These are phyloP conservation scores for Trametes meyenii DNA, from an alignment of 768 basidiomycete genomes.

Conservation along the genomic window DNA sequence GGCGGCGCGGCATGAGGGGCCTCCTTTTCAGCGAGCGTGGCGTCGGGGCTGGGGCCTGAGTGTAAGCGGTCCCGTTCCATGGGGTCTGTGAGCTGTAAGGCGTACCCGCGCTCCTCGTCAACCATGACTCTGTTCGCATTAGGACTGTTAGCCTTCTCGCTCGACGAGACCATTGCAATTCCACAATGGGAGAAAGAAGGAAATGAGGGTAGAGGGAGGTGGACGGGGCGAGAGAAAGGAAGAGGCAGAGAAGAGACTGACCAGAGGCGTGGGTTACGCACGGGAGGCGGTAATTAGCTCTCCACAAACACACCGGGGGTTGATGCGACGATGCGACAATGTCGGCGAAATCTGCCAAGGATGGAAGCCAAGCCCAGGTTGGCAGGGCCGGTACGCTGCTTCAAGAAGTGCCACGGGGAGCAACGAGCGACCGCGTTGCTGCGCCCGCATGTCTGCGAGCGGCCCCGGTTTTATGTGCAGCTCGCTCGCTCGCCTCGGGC, in stretches of 20 bases:
- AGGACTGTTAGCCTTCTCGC: constrained; percentile 10
- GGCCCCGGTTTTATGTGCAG: too few species aligned
- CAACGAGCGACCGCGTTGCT: background rate
- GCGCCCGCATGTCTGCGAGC: too few species aligned
- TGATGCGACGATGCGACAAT: constrained; percentile 9
- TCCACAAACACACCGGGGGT: background rate
- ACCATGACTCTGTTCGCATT: constrained; percentile 17
- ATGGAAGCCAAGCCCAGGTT: background rate
- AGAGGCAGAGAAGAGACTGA: constrained; percentile 5
- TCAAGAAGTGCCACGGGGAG: background rate
- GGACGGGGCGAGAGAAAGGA: background rate
- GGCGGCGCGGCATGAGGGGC: background rate
- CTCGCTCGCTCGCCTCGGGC: too few species aligned
- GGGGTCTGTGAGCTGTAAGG: constrained; percentile 8
- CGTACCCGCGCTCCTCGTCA: constrained; percentile 24
- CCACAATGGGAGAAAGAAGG: background rate
- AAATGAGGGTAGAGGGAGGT: background rate
- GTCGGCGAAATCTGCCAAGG: background rate
- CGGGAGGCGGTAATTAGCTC: background rate
- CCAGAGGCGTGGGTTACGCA: constrained; percentile 14
- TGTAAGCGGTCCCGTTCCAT: constrained; percentile 14
- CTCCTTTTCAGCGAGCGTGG: background rate
- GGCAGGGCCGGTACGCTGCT: background rate
- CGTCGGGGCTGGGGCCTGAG: background rate
- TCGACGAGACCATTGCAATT: background rate